Evolutionary conservation across 306 rosid species (phyloP), one percentile per base, ranked within the genome.

Genomic region (Quercus glauca): DNA sequence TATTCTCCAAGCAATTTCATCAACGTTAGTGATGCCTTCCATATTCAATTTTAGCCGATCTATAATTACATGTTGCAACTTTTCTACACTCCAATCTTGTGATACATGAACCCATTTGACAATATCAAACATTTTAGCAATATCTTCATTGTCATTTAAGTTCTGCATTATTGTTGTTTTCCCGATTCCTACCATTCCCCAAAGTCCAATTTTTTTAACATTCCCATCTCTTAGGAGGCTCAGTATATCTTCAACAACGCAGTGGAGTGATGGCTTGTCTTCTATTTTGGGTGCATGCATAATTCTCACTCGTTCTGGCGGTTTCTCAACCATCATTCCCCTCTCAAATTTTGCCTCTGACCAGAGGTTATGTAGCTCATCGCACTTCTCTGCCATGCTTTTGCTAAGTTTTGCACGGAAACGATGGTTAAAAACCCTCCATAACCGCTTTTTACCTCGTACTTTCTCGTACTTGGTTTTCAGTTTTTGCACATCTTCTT

Each of bases 1-100:
- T 43, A 85, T 78, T 70, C 64, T 57, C 41, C 64, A 10, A 2
- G 73, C 79, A 71, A 75, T 67, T 55, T 71, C 63, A 5, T 29
- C 51, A 28, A 6, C 5, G 0, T 21, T 28, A 29, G 11, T 5
- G 45, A 72, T 25, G 25, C 45, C 63, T 1, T 72, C 76, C 1
- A 13, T 49, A 17, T 23, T 52, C 35, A 71, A 14, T 20, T 33
- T 49, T 1, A 71, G 20, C 0, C 75, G 12, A 19, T 23, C 13
- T 3, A 31, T 1, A 51, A 49, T 43, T 12, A 3, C 75, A 3
- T 2, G 8, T 71, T 43, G 75, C 29, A 71, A 4, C 53, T 13
- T 71, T 8, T 71, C 7, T 4, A 6, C 25, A 43, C 58, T 49
- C 37, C 19, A 25, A 9, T 43, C 11, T 0, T 1, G 2, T 20